Percentiles rank a stretch among this genome's conserved stretches.
Evolutionary conservation across 2,329 filamentous ascomycete species (phyloP).

Genomic region (Aspergillus proliferans): DNA sequence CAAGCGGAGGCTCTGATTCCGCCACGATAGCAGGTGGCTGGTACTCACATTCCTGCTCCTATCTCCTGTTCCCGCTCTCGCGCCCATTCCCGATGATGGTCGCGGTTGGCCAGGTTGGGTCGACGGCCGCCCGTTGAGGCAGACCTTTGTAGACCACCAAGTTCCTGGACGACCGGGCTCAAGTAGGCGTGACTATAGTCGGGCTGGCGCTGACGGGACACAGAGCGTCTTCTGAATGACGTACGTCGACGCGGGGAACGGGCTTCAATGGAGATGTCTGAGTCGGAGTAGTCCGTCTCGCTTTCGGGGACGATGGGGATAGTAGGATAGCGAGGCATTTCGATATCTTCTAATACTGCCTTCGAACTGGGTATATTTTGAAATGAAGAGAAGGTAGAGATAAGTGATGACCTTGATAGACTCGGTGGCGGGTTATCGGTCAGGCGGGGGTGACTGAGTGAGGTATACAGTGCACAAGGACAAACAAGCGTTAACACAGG

Average conservation of each 20-base stretch:
- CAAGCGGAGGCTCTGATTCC: too few relatives aligned
- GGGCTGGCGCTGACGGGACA: constrained; percentile 26
- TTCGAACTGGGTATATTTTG: background rate
- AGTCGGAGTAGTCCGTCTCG: constrained; percentile 29
- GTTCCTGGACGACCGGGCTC: constrained; percentile 18
- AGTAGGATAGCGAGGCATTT: constrained; percentile 2
- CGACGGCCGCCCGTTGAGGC: constrained; percentile 30
- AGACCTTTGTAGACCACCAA: constrained; percentile 25
- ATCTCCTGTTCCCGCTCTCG: background rate
- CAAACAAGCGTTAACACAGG: too few relatives aligned
- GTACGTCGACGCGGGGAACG: constrained; percentile 14
- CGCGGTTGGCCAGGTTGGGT: constrained; percentile 10
- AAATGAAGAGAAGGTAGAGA: constrained; percentile 1
- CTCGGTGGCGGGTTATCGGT: too few relatives aligned
- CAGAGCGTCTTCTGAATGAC: constrained; percentile 23
- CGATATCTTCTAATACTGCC: background rate
- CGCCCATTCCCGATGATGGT: constrained; percentile 1
- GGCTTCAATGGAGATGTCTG: constrained; percentile 27
- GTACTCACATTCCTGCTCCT: too few relatives aligned
- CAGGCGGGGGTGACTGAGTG: too few relatives aligned
- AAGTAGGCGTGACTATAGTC: constrained; percentile 20
- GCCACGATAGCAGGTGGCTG: too few relatives aligned
- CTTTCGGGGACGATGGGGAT: constrained; percentile 17
- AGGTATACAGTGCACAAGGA: too few relatives aligned
- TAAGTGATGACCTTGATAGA: constrained; percentile 1